These are phyloP conservation scores for Hondaea fermentalgiana DNA, from an alignment of 108 stramenopile genomes.

Conservation along the genomic window DNA sequence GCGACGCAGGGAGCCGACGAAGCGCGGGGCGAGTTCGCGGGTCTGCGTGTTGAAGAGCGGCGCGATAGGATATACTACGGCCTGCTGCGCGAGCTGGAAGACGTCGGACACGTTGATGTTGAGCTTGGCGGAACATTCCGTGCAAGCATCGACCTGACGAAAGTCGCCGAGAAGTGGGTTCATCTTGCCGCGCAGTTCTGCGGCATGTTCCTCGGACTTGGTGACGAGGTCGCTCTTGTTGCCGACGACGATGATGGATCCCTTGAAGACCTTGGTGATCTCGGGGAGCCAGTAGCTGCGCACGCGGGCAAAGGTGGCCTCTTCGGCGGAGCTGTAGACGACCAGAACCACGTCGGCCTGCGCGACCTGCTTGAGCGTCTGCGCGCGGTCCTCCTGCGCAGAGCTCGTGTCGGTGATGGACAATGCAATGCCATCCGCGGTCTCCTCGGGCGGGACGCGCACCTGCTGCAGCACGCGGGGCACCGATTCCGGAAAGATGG, in stretches of 20 bases:
- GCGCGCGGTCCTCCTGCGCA: not conserved
- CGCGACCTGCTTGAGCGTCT: not conserved
- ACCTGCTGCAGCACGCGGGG: constrained; percentile 7
- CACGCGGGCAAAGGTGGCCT: not conserved
- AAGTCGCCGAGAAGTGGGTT: not conserved
- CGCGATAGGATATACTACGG: not conserved
- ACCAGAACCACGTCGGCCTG: constrained; percentile 3
- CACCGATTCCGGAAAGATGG: not conserved
- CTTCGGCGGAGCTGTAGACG: not conserved
- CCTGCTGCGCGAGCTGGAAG: constrained; percentile 6
- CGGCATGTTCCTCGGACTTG: not conserved
- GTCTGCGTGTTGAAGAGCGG: constrained; percentile 10
- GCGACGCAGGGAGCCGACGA: not conserved
- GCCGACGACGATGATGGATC: constrained; percentile 1
- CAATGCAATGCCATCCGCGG: not conserved
- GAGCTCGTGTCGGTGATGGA: constrained; percentile 10
- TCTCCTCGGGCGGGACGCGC: constrained; percentile 17
- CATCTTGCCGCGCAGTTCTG: not conserved
- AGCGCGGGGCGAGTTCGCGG: not conserved
- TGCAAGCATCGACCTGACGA: not conserved
- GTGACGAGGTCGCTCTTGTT: not conserved
- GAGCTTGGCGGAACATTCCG: not conserved
- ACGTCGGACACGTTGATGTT: constrained; percentile 12
- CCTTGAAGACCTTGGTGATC: not conserved
- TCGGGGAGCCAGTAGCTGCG: constrained; percentile 14